phyloP scores from a whole-genome alignment of 2,329 filamentous ascomycete genomes.

The Coniosporium uncinatum region DNA sequence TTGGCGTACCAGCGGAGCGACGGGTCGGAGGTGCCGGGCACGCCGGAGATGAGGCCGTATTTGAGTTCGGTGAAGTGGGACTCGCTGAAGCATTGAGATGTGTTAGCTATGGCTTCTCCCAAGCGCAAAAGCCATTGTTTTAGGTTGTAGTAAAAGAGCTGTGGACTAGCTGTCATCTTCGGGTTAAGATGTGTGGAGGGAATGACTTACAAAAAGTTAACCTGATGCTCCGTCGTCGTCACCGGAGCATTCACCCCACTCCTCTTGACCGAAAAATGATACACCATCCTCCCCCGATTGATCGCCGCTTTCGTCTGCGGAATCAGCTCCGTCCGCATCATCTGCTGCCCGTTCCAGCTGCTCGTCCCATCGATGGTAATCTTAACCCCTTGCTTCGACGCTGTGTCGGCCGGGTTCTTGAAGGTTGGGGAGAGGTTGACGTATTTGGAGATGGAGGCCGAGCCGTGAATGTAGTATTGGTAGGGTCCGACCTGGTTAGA shows the following conservation, averaged over 20 bases:
- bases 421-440: conserved; percentile 53
- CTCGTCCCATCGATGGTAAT: conserved; percentile 60
- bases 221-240: conserved; percentile 61
- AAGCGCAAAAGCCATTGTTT: conserved; percentile 2
- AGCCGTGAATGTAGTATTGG: conserved; percentile 73
- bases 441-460: conserved; percentile 42
- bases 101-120: too few species aligned
- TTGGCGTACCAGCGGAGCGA: conserved; percentile 60
- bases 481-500: conserved; percentile 64
- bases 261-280: conserved; percentile 66
- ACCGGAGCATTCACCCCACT: conserved; percentile 53
- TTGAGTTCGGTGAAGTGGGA: conserved; percentile 73
- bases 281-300: conserved; percentile 61
- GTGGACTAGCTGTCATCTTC: background rate
- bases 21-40: conserved; percentile 40
- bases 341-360: conserved; percentile 67
- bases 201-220: conserved; percentile 40
- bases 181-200: background rate
- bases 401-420: conserved; percentile 61
- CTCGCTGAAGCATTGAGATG: too few species aligned
- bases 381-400: conserved; percentile 58
- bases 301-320: conserved; percentile 63
- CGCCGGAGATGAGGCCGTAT: conserved; percentile 52
- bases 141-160: background rate
- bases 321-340: conserved; percentile 71